Base-by-base conservation (phyloP, 2,329 filamentous ascomycete species). In the Penicillium janthinellum region DNA sequence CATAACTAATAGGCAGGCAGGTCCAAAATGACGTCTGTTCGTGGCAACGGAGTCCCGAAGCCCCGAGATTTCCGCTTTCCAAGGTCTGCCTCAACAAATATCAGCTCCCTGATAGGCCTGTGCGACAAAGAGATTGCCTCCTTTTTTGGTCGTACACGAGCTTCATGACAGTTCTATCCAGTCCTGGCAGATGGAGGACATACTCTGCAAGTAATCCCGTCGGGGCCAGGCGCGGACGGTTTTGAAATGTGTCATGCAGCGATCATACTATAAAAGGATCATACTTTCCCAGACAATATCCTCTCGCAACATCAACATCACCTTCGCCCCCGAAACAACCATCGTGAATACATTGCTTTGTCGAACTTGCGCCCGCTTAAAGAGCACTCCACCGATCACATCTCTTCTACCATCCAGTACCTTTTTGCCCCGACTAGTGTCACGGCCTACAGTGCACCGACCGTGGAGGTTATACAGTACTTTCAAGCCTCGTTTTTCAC, bases 11-110 rank as follows among this genome's bases (percentile, higher is more conserved):
- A 31, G 20, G 2, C 14, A 31, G 37, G 22, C 22, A 28, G n/a
- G 12, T 8, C 7, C 14, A 57, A 38, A 8, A 66, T 67, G 66
- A 67, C 66, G 66, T 67, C 52, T 31, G 4, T 48, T 58, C 42
- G 42, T 52, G 45, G 35, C 54, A 38, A 39, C 55, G 60, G 54
- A 59, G 56, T 28, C 10, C 54, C 60, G 47, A 62, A 50, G 28
- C 14, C 11, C 60, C 59, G 56, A 62, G 5, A 44, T 57, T 55
- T 61, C 64, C 64, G 53, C 63, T 34, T 59, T 56, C 47, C 20
- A 31, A 8, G 25, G 28, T 64, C 25, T 28, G 25, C 5, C 25
- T 28, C 25, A 6, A 28, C 25, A 28, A 25, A 7, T 49, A 14
- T 17, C 14, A n/a, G 28, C 20, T 15, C 35, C 5, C 38, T 65